Percentiles rank a stretch among this genome's conserved stretches.
Evolutionary conservation across 2,329 filamentous ascomycete genomes (phyloP).

Genomic region (Zymoseptoria passerinii): DNA sequence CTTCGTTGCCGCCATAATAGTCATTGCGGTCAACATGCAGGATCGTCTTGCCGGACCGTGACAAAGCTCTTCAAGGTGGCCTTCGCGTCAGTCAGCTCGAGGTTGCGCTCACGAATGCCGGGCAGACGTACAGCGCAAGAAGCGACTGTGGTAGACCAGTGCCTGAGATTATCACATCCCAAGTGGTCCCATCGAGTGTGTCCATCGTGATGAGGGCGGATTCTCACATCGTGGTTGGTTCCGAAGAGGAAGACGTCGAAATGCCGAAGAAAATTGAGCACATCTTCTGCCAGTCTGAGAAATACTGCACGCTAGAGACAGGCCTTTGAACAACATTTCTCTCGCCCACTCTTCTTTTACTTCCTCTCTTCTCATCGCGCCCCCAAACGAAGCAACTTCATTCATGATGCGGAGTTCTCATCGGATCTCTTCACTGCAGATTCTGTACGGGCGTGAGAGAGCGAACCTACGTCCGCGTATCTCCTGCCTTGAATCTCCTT

Average conservation of each 20-base stretch:
- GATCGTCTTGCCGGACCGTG: constrained; percentile 82
- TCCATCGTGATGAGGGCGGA: constrained; percentile 32
- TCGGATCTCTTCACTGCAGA: constrained; percentile 38
- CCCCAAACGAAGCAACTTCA: constrained; percentile 19
- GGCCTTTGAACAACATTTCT: neutral
- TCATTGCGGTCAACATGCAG: constrained; percentile 81
- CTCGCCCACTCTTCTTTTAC: constrained; percentile 3
- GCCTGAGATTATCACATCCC: constrained; percentile 47
- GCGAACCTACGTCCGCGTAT: constrained; percentile 40
- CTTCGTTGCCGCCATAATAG: constrained; percentile 81
- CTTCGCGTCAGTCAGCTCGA: constrained; percentile 59
- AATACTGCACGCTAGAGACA: neutral
- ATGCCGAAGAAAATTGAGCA: neutral
- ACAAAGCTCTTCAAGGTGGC: constrained; percentile 66
- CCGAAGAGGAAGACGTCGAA: constrained; percentile 1
- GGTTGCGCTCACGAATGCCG: constrained; percentile 8
- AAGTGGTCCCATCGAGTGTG: constrained; percentile 42
- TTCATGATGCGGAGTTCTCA: constrained; percentile 18
- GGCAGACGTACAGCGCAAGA: constrained; percentile 43
- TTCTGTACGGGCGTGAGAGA: constrained; percentile 36
- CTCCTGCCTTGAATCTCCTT: constrained; percentile 43
- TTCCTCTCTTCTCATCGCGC: constrained; percentile 25
- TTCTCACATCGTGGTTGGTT: constrained; percentile 5
- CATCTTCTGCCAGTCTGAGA: constrained; percentile 3
- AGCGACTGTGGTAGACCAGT: constrained; percentile 47